Evolutionary conservation across 2,329 filamentous ascomycete species (phyloP), one percentile per base, ranked within the genome.

Genomic region (Davidsoniella eucalypti): DNA sequence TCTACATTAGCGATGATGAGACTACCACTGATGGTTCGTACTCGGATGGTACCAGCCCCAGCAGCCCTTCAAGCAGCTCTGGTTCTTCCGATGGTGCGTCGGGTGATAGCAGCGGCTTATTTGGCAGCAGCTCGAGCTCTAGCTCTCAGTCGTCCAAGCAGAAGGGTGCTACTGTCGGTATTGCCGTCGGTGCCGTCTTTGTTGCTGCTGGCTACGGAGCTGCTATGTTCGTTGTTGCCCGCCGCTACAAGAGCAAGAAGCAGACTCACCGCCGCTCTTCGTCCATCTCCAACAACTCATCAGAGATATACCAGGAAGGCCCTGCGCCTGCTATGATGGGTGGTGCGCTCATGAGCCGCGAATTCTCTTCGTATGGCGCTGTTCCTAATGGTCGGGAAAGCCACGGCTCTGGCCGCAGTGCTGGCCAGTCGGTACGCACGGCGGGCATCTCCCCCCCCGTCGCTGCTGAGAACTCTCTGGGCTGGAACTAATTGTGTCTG

Each of bases 171-270:
- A 80, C 75, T 1, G 76, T 75, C 21, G 78, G 76, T 56, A 80
- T 94, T 59, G 85, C 82, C 51, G 72, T 86, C 18, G 86, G 85
- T 58, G 82, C 85, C 23, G 77, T 88, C 29, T 75, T 76, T 41
- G 80, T 87, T 60, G 86, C 85, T 40, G 83, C 81, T 47, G 80
- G 87, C n/a, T 94, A 94, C 58, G 88, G 87, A 60, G 85, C 84
- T 10, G 87, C 86, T 63, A 94, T 95, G 88, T 90, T 94, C 69
- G 80, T 92, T 60, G 78, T 94, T 57, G 88, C 88, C 46, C 81
- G 87, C 54, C 78, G 88, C 54, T 94, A 94, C 74, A 86, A 88
- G 72, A 82, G 84, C 69, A 87, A 84, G 73, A 82, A 79, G 66
- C 76, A 83, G 62, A 70, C 78, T 47, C 85, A 93, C 67, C 76